Evolutionary conservation across 495 filamentous ascomycete species (phyloP), one percentile per base, ranked within the genome.

Genomic region (Acidomyces sp.): DNA sequence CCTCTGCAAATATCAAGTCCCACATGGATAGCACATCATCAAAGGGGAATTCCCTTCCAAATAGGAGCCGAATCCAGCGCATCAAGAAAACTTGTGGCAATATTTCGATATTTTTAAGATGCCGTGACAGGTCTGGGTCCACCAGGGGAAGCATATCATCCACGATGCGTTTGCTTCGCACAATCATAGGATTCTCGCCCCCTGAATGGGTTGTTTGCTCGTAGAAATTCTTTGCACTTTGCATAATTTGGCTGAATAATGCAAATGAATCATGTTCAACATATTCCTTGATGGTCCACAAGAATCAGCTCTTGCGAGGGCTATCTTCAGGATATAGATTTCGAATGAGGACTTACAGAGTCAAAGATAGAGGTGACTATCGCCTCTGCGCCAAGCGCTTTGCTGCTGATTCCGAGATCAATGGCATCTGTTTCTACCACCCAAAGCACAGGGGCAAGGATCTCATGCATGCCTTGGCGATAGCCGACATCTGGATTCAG

Each of bases 71-170:
- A 40, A 96, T 81, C 90, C 90, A 99, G 34, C 90, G 85, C 80
- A 95, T 93, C 23, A 97, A 61, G 56, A 96, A 99, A 32, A 99
- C 81, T 48, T 99, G 90, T 2, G 90, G 92, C n/a, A 96, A 59
- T 45, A 99, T 77, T 35, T 95, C 87, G 26, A 93, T 77, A 34
- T 75, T 72, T 39, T 75, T 78, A 19, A 99, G 64, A 55, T 94
- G 88, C 27, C 71, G 70, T 4, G 85, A 82, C 24, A 99, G 69
- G 53, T 82, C 79, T 30, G 80, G 74, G 54, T 99, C 90, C 11
- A 83, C 68, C 34, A 74, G 75, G 49, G 73, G 72, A 36, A 99
- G 61, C 37, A 80, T 74, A 26, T 82, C 68, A 49, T 88, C 77
- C 53, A 94, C 85, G 33, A 99, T 86, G 46, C 82, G 71, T 53